Evolutionary conservation across 2,329 filamentous ascomycete genomes (phyloP).

Genomic region (Teratosphaeriaceae sp.): DNA sequence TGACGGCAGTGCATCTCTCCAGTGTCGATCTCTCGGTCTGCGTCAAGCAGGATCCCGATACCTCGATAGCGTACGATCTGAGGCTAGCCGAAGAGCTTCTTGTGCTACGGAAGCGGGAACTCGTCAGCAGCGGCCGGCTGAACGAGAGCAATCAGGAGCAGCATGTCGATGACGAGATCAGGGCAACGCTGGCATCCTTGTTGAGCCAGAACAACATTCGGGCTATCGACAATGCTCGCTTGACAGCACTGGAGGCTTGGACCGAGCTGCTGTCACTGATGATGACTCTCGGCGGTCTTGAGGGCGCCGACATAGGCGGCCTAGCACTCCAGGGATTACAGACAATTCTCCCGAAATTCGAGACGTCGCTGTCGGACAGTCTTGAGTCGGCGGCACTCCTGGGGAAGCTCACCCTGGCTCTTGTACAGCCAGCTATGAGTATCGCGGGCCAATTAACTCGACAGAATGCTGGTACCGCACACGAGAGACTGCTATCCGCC

Average conservation of each 20-base stretch:
- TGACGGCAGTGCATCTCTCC: slow-evolving; percentile 54
- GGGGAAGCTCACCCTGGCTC: slow-evolving; percentile 64
- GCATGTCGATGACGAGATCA: slow-evolving; percentile 52
- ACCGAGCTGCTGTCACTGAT: slow-evolving; percentile 76
- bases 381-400: slow-evolving; percentile 67
- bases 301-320: slow-evolving; percentile 66
- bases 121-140: slow-evolving; percentile 38
- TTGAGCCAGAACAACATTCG: slow-evolving; percentile 57
- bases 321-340: slow-evolving; percentile 86
- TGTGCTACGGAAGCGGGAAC: slow-evolving; percentile 59
- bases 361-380: slow-evolving; percentile 64
- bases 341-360: slow-evolving; percentile 79
- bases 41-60: slow-evolving; percentile 53
- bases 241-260: slow-evolving; percentile 74
- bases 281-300: slow-evolving; percentile 74
- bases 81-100: slow-evolving; percentile 68
- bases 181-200: slow-evolving; percentile 55
- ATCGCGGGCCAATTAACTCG: slow-evolving; percentile 51
- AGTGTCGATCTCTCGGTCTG: slow-evolving; percentile 64
- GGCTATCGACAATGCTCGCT: slow-evolving; percentile 50
- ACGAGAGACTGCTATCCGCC: slow-evolving; percentile 84
- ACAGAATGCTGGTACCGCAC: slow-evolving; percentile 42
- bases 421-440: slow-evolving; percentile 57
- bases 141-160: slow-evolving; percentile 27
- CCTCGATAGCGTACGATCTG: slow-evolving; percentile 58